Base-by-base conservation (phyloP, 805 yeast species). In the Maudiozyma saulgeensis region DNA sequence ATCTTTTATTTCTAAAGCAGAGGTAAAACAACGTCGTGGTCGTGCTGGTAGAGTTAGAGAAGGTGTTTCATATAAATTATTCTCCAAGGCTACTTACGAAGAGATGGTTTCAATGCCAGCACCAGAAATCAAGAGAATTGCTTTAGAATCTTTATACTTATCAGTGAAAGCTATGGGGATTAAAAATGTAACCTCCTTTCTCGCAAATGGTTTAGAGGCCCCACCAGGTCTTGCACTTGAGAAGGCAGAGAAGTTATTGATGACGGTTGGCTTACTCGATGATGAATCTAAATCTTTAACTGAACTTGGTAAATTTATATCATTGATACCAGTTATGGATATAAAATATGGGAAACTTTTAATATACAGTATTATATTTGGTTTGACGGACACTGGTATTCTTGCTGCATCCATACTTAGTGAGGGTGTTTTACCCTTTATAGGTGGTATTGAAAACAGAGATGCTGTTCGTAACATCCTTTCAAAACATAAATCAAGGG, bases 11-110 rank as follows among this genome's bases (percentile, higher is more conserved):
- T 90, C 98, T 0, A 78, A 78, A 53, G 97, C 98, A 0, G 96
- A 95, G 59, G 82, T 82, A 21, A 77, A 80, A 21, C 99, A 91
- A 67, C 78, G 99, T 69, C 75, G 96, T 64, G 99, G 99, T 64
- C 85, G 99, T 72, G 91, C 97, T n/a, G 99, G 99, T 54, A 90
- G 99, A 77, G 88, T 91, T 12, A 78, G 82, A 35, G 73, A 73
- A 25, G 99, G 99, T 50, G 70, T 72, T 13, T 89, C 97, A 53
- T 91, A 80, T 66, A 89, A 86, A 61, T 61, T 91, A 44, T 91
- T 78, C 66, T 83, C 96, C 1, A 68, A 70, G 47, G 77, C 77
- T 2, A 76, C 87, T 0, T 79, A 79, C 57, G 70, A 72, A 4
- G 62, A 66, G 21, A 84, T 89, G 91, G 68, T 76, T 15, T 71